Evolutionary conservation across 2,329 filamentous ascomycete species (phyloP).

Genomic region (Talaromyces verruculosus): DNA sequence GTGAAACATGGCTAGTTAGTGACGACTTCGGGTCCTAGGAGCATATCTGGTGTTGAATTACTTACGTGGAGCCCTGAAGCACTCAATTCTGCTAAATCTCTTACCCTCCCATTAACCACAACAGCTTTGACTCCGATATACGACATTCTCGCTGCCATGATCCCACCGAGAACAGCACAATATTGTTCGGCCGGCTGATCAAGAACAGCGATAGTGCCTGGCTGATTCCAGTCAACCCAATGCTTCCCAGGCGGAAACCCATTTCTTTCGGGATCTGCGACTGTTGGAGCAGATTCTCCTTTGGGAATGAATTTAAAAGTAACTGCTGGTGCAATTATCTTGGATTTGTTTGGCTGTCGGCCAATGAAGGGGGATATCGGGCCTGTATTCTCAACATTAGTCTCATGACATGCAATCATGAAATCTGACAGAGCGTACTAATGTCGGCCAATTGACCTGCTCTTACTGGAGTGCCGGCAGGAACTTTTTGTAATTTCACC

Average conservation of each 20-base stretch:
- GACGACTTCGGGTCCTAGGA: too few species aligned
- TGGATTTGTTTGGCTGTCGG: conserved; percentile 31
- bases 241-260: conserved; percentile 61
- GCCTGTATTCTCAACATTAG: conserved; percentile 25
- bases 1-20: background rate
- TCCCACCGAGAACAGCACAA: conserved; percentile 73
- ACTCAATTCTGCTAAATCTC: conserved; percentile 64
- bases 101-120: conserved; percentile 66
- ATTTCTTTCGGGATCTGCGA: conserved; percentile 36
- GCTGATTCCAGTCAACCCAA: conserved; percentile 65
- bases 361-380: conserved; percentile 38
- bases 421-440: conserved; percentile 36
- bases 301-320: conserved; percentile 61
- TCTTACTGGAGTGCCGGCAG: conserved; percentile 58
- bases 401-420: background rate
- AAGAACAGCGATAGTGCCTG: conserved; percentile 64
- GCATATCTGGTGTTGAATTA: background rate
- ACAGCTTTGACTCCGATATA: conserved; percentile 60
- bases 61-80: conserved; percentile 42
- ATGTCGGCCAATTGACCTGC: conserved; percentile 68
- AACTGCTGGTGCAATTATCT: conserved; percentile 45
- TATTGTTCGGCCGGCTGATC: conserved; percentile 64
- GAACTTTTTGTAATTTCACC: conserved; percentile 60
- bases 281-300: conserved; percentile 41
- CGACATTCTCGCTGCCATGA: conserved; percentile 71